A percentile compares a stretch with the other conserved stretches of the same genome.
Conservation (phyloP, 495 filamentous ascomycete species). For the Tuber umbilicatum region DNA sequence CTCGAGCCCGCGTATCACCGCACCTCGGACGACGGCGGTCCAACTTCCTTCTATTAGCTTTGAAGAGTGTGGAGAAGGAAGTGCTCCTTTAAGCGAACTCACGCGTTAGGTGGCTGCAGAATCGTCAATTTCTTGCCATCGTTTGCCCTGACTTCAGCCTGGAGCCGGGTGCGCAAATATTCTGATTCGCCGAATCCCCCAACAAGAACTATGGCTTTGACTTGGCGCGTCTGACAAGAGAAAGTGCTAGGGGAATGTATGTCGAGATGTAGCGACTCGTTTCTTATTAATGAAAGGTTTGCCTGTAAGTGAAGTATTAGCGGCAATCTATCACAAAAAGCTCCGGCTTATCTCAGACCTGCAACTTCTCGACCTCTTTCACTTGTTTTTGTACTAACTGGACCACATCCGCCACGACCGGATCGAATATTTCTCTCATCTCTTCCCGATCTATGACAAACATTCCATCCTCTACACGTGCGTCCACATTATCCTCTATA, state of each 20-base stretch:
- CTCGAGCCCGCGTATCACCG: slow-evolving; percentile 6
- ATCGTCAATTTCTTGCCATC: not conserved
- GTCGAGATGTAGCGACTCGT: not conserved
- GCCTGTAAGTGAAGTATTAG: not conserved
- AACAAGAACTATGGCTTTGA: slow-evolving; percentile 53
- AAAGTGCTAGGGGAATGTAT: not conserved
- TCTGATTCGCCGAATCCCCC: slow-evolving; percentile 63
- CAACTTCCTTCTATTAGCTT: slow-evolving; percentile 11
- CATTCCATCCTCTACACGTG: slow-evolving; percentile 57
- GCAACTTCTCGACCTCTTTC: slow-evolving; percentile 46
- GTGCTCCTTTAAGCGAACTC: not conserved
- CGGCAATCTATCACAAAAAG: not conserved
- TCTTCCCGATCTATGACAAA: slow-evolving; percentile 54
- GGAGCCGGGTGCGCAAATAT: slow-evolving; percentile 59
- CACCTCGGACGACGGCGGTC: slow-evolving; percentile 25
- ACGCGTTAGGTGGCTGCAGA: slow-evolving; percentile 20
- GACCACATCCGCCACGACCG: slow-evolving; percentile 58
- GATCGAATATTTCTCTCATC: slow-evolving; percentile 59
- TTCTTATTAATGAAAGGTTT: not conserved
- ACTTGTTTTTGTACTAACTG: slow-evolving; percentile 58
- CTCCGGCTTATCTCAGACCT: not conserved
- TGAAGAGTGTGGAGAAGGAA: too few species aligned
- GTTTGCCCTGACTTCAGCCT: slow-evolving; percentile 56
- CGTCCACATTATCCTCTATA: slow-evolving; percentile 59
- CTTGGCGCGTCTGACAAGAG: not conserved